Evolutionary conservation across 140 eudicot genomes (phyloP).

Genomic region (Anethum foeniculum): DNA sequence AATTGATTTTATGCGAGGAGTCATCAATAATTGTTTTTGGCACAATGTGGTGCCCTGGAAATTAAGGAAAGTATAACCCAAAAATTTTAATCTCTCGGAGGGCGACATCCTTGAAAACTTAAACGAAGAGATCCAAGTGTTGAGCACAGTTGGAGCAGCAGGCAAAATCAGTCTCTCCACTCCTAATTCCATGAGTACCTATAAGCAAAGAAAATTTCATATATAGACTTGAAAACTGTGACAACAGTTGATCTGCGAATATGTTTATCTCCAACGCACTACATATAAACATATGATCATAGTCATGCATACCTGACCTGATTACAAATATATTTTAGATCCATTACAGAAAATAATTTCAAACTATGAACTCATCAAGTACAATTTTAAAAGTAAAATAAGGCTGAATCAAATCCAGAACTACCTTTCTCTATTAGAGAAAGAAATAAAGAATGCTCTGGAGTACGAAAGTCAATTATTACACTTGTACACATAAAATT

Average conservation of each 20-base stretch:
- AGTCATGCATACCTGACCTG: background rate
- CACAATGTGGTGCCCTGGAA: slow-evolving; percentile 84
- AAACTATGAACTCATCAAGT: background rate
- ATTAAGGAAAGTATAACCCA: slow-evolving; percentile 56
- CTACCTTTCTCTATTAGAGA: background rate
- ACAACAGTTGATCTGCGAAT: background rate
- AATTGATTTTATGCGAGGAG: slow-evolving; percentile 21
- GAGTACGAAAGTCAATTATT: background rate
- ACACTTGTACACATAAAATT: background rate
- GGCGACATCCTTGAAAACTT: slow-evolving; percentile 58
- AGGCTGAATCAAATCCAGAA: background rate
- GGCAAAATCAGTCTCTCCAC: slow-evolving; percentile 84
- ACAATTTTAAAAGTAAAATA: background rate
- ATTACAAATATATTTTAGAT: background rate
- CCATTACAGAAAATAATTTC: background rate
- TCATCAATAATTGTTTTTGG: slow-evolving; percentile 50
- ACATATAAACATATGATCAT: background rate
- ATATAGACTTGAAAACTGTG: background rate
- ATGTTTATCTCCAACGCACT: background rate
- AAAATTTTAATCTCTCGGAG: slow-evolving; percentile 43
- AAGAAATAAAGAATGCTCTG: background rate
- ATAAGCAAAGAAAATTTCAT: background rate
- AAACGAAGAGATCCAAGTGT: slow-evolving; percentile 76
- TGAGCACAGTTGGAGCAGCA: slow-evolving; percentile 55
- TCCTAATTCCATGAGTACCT: slow-evolving; percentile 66